These are phyloP conservation scores for Fusarium setosum DNA, from an alignment of 2,329 filamentous ascomycete species.

Conservation along the genomic window DNA sequence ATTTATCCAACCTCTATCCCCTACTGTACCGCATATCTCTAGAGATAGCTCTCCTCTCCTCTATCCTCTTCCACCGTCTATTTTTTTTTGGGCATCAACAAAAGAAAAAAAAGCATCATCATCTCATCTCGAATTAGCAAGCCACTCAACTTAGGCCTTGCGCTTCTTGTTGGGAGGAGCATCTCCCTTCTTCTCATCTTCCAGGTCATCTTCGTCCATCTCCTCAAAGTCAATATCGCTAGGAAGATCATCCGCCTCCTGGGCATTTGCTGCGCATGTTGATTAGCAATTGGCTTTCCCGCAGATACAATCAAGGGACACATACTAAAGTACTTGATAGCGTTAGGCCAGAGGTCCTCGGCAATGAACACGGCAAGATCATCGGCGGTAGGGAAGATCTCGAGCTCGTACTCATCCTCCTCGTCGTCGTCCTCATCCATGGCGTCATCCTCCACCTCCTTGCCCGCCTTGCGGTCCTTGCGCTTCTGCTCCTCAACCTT, in stretches of 20 bases:
- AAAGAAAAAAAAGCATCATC: constrained; percentile 33
- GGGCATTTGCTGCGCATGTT: constrained; percentile 57
- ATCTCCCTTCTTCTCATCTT: constrained; percentile 55
- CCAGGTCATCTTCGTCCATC: constrained; percentile 56
- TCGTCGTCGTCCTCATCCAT: constrained; percentile 68
- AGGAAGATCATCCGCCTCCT: constrained; percentile 71
- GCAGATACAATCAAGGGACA: constrained; percentile 39
- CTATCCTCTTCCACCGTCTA: constrained; percentile 31
- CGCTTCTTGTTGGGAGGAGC: constrained; percentile 57
- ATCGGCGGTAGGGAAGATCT: constrained; percentile 90
- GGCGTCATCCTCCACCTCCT: constrained; percentile 57
- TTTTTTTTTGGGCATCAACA: constrained; percentile 27
- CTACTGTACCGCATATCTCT: constrained; percentile 11
- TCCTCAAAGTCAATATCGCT: constrained; percentile 77
- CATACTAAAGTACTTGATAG: constrained; percentile 92
- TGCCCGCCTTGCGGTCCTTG: constrained; percentile 59
- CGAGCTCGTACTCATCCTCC: constrained; percentile 74
- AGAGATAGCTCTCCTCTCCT: constrained; percentile 11
- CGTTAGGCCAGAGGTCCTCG: constrained; percentile 90
- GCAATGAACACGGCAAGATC: constrained; percentile 83
- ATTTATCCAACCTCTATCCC: neutral
- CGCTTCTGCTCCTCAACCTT: constrained; percentile 71
- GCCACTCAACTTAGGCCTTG: constrained; percentile 48
- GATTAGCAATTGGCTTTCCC: constrained; percentile 48
- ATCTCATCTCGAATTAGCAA: neutral